phyloP scores from a whole-genome alignment of 257 asterid species.

The Rubia yunnanensis region DNA sequence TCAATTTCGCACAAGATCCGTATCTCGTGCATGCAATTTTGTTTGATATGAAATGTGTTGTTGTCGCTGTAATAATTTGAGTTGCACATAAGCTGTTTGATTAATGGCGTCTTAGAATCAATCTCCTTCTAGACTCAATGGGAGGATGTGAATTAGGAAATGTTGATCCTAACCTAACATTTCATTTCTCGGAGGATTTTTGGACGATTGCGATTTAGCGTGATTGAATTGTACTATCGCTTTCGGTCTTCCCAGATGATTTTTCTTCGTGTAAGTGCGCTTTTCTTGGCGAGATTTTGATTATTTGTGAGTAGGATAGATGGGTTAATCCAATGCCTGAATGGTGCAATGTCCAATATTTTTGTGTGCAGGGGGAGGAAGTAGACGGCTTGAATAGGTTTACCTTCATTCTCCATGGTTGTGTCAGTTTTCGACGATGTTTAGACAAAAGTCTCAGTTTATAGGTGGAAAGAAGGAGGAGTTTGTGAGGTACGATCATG shows the following conservation, averaged over 20 bases:
- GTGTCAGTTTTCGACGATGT: conserved; percentile 34
- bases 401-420: conserved; percentile 24
- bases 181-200: neutral
- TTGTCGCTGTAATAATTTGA: neutral
- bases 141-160: neutral
- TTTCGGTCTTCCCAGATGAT: neutral
- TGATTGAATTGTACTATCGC: neutral
- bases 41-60: neutral
- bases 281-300: neutral
- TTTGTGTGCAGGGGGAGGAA: neutral
- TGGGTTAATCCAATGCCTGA: neutral
- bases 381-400: conserved; percentile 14
- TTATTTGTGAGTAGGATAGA: neutral
- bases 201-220: neutral
- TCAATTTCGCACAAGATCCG: neutral
- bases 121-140: neutral
- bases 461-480: conserved; percentile 79
- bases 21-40: neutral
- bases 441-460: conserved; percentile 52
- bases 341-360: neutral
- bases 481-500: conserved; percentile 55
- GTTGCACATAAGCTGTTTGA: neutral
- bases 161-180: neutral
- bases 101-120: neutral
- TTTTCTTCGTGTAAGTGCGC: neutral